Conservation (phyloP, 345 rosid genomes). For the Hibiscus syriacus region DNA sequence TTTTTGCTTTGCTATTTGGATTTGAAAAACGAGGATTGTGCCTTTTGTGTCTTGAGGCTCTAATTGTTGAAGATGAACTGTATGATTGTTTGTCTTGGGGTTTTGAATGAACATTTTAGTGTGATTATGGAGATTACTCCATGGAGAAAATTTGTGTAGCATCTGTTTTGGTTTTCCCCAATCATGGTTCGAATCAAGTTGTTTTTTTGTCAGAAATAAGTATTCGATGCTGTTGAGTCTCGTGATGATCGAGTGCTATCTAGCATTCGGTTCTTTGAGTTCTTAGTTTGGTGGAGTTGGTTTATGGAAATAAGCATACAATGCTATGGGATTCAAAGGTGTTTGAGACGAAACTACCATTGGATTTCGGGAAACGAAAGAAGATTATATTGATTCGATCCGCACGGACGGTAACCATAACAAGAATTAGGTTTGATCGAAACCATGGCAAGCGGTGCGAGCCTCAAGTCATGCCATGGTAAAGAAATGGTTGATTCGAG, state of each 20-base stretch:
- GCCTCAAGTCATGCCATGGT: slow-evolving; percentile 27
- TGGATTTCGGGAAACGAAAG: not conserved
- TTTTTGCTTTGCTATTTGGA: not conserved
- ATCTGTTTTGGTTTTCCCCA: too few relatives aligned
- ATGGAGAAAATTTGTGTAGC: not conserved
- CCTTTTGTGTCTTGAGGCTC: not conserved
- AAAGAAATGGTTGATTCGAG: slow-evolving; percentile 8
- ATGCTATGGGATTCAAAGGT: not conserved
- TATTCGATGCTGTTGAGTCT: slow-evolving; percentile 1
- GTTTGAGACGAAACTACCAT: not conserved
- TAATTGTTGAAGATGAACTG: not conserved
- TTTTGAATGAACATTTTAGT: not conserved
- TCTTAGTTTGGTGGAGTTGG: not conserved
- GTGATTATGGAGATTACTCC: not conserved
- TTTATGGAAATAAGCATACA: not conserved
- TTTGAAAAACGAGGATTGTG: not conserved
- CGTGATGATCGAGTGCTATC: not conserved
- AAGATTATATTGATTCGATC: not conserved
- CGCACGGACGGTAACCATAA: not conserved
- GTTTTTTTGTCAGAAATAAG: not conserved
- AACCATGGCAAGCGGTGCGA: slow-evolving; percentile 44
- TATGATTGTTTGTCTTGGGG: not conserved
- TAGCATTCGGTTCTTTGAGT: not conserved
- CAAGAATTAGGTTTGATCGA: not conserved
- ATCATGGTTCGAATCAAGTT: too few relatives aligned